Evolutionary conservation across 179 eudicot genomes (phyloP).

Genomic region (Actinidia polygama): DNA sequence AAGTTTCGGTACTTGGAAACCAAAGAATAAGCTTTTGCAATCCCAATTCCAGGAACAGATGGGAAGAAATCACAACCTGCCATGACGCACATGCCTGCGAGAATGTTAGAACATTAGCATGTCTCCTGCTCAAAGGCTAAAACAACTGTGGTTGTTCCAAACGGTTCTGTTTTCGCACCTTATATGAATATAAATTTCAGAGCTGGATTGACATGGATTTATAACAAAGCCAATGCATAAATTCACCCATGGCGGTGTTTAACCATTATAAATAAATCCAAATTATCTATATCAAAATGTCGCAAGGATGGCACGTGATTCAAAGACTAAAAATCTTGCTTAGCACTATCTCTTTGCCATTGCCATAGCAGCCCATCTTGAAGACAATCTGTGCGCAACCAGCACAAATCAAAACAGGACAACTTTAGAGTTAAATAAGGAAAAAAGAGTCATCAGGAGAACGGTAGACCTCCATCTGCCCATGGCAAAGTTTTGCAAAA

Average conservation of each 20-base stretch:
- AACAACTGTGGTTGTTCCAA: neutral
- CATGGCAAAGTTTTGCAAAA: slow-evolving; percentile 5
- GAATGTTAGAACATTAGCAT: neutral
- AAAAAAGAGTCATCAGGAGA: slow-evolving; percentile 1
- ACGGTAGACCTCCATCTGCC: slow-evolving; percentile 12
- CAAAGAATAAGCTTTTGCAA: slow-evolving; percentile 64
- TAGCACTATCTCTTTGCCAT: slow-evolving; percentile 69
- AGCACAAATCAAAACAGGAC: slow-evolving; percentile 21
- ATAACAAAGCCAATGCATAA: neutral
- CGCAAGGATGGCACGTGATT: slow-evolving; percentile 58
- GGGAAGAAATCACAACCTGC: slow-evolving; percentile 93
- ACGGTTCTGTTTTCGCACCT: neutral
- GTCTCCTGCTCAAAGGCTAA: neutral
- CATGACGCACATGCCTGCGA: slow-evolving; percentile 80
- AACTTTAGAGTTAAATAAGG: neutral
- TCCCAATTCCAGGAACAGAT: slow-evolving; percentile 85
- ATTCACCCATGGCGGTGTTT: neutral
- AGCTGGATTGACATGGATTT: neutral
- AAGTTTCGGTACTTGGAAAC: slow-evolving; percentile 71
- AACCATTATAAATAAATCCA: neutral
- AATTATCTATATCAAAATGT: slow-evolving; percentile 57
- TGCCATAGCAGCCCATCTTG: slow-evolving; percentile 84
- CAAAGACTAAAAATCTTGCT: slow-evolving; percentile 56
- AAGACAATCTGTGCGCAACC: slow-evolving; percentile 54
- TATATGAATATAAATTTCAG: neutral